Base-by-base conservation (phyloP, 352 stramenopile species). In the Phytophthora lateralis region DNA sequence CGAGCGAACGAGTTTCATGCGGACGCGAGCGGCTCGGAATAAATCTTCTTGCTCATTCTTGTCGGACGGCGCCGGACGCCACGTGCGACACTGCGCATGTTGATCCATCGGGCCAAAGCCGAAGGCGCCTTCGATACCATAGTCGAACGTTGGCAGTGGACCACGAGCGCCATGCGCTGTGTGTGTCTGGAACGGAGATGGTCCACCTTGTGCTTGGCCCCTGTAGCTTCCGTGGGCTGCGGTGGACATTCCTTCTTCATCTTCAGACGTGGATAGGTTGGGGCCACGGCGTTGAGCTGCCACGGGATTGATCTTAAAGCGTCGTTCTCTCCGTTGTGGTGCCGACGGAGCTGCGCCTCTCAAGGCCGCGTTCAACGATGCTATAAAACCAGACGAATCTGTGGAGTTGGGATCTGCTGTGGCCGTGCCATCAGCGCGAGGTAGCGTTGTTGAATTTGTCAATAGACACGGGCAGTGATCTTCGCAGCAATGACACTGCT, bases 21-120 rank as follows among this genome's bases (percentile, higher is more conserved):
- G 82, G 9, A 90, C 80, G 12, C 84, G 80, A 1, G 84, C 84
- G 0, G 80, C 82, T 8, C 84, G 80, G 60, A 93, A 91, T 1
- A 93, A 44, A 49, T 93, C 80, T 51, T 93, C 84, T 35, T 93
- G 84, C 35, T 91, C 84, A 42, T 77, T 87, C 55, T 85, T 85
- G 51, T 80, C 71, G 35, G 75, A 76, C 32, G 71, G 70, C 6
- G 69, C 69, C 2, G 70, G 70, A 1, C 66, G 58, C 66, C 73
- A 77, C 20, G 69, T 77, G n/a, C 69, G 66, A 50, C 46, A 62
- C 39, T 76, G 66, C 0, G 30, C 63, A 9, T 35, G 55, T 30
- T 71, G 59, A 29, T 70, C 57, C 24, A 63, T 61, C 4, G 53
- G 48, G 0, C 48, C 60, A 38, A 70, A 46, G n/a, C 57, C 66